Base-by-base conservation (phyloP, 768 basidiomycete genomes). In the Floccularia luteovirens region DNA sequence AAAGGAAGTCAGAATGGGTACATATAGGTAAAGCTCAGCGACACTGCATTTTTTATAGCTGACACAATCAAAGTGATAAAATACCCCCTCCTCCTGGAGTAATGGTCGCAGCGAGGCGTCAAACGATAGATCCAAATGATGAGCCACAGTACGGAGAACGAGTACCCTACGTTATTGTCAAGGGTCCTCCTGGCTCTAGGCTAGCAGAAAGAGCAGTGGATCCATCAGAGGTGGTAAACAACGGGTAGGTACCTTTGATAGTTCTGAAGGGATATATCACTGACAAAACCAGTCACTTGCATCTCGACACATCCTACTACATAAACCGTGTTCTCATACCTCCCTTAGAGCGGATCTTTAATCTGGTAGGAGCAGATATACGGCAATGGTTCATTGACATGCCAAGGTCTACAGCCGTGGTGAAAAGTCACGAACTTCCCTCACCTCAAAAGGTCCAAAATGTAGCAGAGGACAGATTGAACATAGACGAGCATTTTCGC, bases 71-170 rank as follows among this genome's bases (percentile, higher is more conserved):
- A 31, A 97, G 94, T 45, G 90, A 91, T 38, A 82, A 79, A 46
- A 81, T 67, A 0, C 77, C 79, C 0, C 96, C 93, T 1, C 92
- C 90, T 4, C 92, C 96, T n/a, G 96, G 92, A 0, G 93, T 79
- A 4, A 74, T 80, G 1, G 82, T 98, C 11, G 93, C 92, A 5
- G 83, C 85, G 2, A 72, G 82, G 21, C 74, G 77, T 40, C 75
- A 84, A 59, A 48, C 82, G 11, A 55, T 75, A 32, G 93, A 98
- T 57, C 79, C 80, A 1, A 78, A 81, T 19, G 75, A 84, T 37
- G 93, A 96, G 54, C 72, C 86, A 1, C 90, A 93, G 49, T 96
- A 97, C 53, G 90, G 88, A 13, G 92, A 99, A 50, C 79, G 94
- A 21, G 77, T 98, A 1, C 90, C 91, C 1, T 98, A 97, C 54